A percentile compares a stretch with the other conserved stretches of the same genome.
phyloP scores from a whole-genome alignment of 495 filamentous ascomycete genomes.

The Penicillium chermesinum region DNA sequence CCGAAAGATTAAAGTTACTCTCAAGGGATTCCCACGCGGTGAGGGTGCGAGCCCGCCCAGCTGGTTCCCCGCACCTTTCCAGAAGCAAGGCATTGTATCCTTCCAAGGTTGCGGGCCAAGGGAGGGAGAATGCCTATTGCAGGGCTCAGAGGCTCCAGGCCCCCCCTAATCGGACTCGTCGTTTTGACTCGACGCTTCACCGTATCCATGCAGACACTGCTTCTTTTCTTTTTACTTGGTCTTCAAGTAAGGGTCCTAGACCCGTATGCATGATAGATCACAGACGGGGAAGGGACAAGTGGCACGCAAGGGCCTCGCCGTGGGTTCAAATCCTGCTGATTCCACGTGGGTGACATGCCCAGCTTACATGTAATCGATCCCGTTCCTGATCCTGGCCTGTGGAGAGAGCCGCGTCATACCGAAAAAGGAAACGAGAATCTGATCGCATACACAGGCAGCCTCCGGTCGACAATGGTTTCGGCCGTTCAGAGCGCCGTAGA shows the following conservation, averaged over 20 bases:
- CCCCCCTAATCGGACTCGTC: background rate
- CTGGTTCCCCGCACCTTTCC: constrained; percentile 18
- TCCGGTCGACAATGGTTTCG: constrained; percentile 14
- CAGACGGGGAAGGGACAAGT: no score
- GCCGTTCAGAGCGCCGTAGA: no score
- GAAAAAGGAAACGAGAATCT: background rate
- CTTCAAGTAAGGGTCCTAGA: no score
- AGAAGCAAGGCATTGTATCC: no score
- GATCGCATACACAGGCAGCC: no score
- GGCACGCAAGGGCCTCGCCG: no score
- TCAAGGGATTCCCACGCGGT: background rate
- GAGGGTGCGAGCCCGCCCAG: constrained; percentile 9
- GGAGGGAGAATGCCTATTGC: no score
- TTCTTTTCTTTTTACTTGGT: no score
- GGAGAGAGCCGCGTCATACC: constrained; percentile 2
- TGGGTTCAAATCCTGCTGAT: background rate
- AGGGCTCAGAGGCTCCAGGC: no score
- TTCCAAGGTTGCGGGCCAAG: no score
- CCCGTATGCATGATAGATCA: background rate
- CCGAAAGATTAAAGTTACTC: constrained; percentile 21
- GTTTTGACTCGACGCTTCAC: background rate
- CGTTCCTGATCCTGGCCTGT: background rate
- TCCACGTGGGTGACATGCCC: background rate
- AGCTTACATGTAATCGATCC: background rate
- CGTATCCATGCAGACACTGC: background rate